phyloP scores from a whole-genome alignment of 306 rosid species.

The Dryas drummondii region DNA sequence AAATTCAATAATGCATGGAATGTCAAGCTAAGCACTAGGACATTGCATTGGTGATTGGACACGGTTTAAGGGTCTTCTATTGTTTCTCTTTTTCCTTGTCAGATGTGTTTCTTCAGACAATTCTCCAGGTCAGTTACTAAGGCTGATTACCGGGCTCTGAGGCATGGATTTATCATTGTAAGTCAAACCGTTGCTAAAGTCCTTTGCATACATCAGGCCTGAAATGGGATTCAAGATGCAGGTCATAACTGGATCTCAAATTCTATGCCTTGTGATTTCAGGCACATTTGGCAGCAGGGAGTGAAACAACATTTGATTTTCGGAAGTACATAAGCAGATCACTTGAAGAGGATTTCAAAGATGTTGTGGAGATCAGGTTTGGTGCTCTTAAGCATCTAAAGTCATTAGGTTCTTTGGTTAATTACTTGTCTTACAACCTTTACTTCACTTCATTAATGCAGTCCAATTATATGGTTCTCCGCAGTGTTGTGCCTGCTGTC shows the following conservation, averaged over 20 bases:
- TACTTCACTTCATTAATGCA: constrained; percentile 39
- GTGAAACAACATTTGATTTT: constrained; percentile 61
- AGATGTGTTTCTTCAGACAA: constrained; percentile 91
- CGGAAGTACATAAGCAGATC: constrained; percentile 69
- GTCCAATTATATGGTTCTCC: constrained; percentile 74
- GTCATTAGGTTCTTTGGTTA: constrained; percentile 16
- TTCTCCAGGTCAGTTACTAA: constrained; percentile 61
- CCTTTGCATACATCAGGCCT: not conserved
- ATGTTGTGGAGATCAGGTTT: constrained; percentile 79
- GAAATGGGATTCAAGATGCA: not conserved
- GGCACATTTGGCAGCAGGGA: constrained; percentile 83
- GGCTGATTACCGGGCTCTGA: constrained; percentile 68
- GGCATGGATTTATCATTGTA: constrained; percentile 86
- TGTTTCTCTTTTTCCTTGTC: not conserved
- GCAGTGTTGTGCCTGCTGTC: constrained; percentile 66
- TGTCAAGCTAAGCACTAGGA: not conserved
- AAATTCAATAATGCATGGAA: not conserved
- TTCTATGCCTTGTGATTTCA: constrained; percentile 30
- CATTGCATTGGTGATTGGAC: not conserved
- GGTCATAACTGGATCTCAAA: not conserved
- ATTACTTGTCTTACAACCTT: constrained; percentile 6
- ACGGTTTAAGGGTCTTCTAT: not conserved
- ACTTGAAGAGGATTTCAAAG: constrained; percentile 84
- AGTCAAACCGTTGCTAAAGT: constrained; percentile 18
- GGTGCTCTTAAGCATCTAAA: not conserved